Evolutionary conservation across 306 rosid species (phyloP).

Genomic region (Inga laurina): DNA sequence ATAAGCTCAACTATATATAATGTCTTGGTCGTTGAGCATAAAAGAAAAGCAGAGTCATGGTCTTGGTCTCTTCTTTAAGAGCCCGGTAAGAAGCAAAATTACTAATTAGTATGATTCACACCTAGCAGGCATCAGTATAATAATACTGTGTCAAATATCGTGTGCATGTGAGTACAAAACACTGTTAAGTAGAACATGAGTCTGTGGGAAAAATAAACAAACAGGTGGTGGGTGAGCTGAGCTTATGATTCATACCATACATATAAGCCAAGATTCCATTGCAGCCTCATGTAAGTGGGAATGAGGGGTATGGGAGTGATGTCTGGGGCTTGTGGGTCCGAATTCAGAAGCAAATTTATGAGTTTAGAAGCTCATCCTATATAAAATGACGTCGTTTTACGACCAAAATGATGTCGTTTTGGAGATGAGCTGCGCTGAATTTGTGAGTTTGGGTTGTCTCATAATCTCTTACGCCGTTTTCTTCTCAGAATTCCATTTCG

Average conservation of each 20-base stretch:
- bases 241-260: not conserved
- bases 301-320: not conserved
- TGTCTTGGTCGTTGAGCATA: not conserved
- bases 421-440: too few species aligned
- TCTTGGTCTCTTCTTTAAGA: not conserved
- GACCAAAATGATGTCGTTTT: too few species aligned
- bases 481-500: too few species aligned
- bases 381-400: too few species aligned
- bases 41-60: not conserved
- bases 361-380: too few species aligned
- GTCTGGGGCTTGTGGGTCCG: slow-evolving; percentile 20
- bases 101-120: slow-evolving; percentile 16
- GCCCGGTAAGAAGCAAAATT: not conserved
- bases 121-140: not conserved
- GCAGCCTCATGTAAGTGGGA: not conserved
- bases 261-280: not conserved
- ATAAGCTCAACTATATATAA: not conserved
- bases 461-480: too few species aligned
- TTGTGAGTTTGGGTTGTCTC: too few species aligned
- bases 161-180: not conserved
- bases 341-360: too few species aligned
- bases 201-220: slow-evolving; percentile 5
- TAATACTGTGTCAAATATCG: not conserved
- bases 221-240: not conserved
- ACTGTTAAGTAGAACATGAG: not conserved